Conservation (phyloP, 192 early-diverging fungal genomes). For the Lunasporangiospora selenospora region DNA sequence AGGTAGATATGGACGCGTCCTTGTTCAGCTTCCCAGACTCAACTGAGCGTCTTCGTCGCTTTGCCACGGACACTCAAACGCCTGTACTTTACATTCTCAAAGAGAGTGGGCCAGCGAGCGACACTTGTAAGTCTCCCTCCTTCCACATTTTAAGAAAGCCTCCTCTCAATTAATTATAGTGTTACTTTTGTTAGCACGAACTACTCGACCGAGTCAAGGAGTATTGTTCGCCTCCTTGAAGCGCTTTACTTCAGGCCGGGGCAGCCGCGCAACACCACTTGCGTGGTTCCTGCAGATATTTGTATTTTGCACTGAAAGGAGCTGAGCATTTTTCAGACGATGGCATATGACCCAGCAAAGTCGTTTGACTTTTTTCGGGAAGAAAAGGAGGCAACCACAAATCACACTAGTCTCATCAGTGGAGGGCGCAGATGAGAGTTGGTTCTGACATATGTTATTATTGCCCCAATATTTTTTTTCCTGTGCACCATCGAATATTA, state of each 20-base stretch:
- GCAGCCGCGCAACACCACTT: no score
- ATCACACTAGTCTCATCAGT: no score
- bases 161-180: not conserved
- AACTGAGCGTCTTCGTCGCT: slow-evolving; percentile 73
- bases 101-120: slow-evolving; percentile 63
- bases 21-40: slow-evolving; percentile 72
- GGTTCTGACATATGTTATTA: slow-evolving; percentile 37
- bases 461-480: not conserved
- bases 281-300: no score
- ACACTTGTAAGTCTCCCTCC: slow-evolving; percentile 39
- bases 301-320: no score
- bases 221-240: not conserved
- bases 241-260: not conserved
- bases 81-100: slow-evolving; percentile 83
- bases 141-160: not conserved
- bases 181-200: not conserved
- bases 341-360: no score
- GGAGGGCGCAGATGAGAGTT: no score
- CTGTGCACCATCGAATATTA: slow-evolving; percentile 12
- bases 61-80: slow-evolving; percentile 75
- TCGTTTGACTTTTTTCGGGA: no score
- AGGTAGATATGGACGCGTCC: slow-evolving; percentile 61
- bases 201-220: not conserved
- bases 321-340: no score
- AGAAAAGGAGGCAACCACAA: no score